These are phyloP conservation scores for Quillaja saponaria DNA, from an alignment of 306 rosid genomes.

Conservation along the genomic window DNA sequence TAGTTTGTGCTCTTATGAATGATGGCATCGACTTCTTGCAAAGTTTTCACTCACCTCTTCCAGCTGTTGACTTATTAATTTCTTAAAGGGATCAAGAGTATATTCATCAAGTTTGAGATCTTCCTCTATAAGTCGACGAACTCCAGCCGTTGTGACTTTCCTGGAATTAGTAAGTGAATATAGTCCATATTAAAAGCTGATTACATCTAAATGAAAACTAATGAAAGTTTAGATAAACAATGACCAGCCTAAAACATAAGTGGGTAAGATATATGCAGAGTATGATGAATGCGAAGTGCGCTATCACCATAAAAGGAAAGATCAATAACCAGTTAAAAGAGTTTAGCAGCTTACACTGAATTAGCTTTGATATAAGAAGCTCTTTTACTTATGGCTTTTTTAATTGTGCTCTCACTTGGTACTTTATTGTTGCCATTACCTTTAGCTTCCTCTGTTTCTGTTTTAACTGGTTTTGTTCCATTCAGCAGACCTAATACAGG, in stretches of 20 bases:
- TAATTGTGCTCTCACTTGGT: slow-evolving; percentile 61
- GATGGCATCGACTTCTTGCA: slow-evolving; percentile 1
- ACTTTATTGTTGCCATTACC: slow-evolving; percentile 49
- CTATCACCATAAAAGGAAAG: slow-evolving; percentile 7
- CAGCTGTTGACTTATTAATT: slow-evolving; percentile 69
- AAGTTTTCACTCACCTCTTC: slow-evolving; percentile 58
- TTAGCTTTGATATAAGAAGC: slow-evolving; percentile 69
- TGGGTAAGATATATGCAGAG: slow-evolving; percentile 3
- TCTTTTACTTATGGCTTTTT: slow-evolving; percentile 72
- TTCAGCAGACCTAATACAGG: slow-evolving; percentile 72
- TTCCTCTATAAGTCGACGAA: slow-evolving; percentile 85
- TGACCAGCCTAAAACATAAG: slow-evolving; percentile 6
- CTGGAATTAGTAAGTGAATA: slow-evolving; percentile 47
- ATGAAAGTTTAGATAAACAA: not conserved
- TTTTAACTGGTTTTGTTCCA: slow-evolving; percentile 45
- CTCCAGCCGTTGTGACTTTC: slow-evolving; percentile 69
- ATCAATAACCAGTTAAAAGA: slow-evolving; percentile 18
- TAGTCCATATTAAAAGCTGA: not conserved
- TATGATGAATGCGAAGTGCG: not conserved
- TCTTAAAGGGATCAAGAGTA: slow-evolving; percentile 72
- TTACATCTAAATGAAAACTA: slow-evolving; percentile 15
- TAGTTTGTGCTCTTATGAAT: slow-evolving; percentile 21
- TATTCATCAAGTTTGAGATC: slow-evolving; percentile 71
- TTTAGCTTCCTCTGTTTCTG: slow-evolving; percentile 45
- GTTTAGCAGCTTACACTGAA: slow-evolving; percentile 69